Conservation (phyloP, 1,284 basidiomycete species). For the Cryptococcus sp. region DNA sequence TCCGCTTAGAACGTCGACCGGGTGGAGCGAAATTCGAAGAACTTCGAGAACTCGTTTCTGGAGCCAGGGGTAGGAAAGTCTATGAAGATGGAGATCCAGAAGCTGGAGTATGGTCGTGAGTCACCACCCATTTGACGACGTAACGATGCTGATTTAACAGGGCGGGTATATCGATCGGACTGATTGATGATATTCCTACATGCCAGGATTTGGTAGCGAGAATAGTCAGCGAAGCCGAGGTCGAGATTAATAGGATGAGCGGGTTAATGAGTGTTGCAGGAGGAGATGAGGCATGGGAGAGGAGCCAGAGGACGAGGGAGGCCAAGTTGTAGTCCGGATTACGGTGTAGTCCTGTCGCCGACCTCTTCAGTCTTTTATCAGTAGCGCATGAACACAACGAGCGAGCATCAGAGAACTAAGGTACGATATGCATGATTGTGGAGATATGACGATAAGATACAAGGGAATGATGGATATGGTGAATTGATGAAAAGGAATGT, state of each 20-base stretch:
- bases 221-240: slow-evolving; percentile 75
- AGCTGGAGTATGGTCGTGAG: slow-evolving; percentile 72
- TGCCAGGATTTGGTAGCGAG: slow-evolving; percentile 68
- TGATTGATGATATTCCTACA: slow-evolving; percentile 82
- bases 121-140: neutral
- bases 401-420: no score
- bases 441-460: no score
- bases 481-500: no score
- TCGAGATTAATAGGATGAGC: slow-evolving; percentile 58
- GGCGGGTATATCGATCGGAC: slow-evolving; percentile 70
- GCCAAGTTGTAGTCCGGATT: neutral
- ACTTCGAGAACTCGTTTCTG: slow-evolving; percentile 73
- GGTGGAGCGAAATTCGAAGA: slow-evolving; percentile 87
- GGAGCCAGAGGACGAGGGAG: neutral
- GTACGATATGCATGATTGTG: no score
- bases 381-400: no score
- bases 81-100: slow-evolving; percentile 83
- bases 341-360: no score
- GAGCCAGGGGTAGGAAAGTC: slow-evolving; percentile 62
- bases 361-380: no score
- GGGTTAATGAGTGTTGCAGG: slow-evolving; percentile 38
- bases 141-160: slow-evolving; percentile 37
- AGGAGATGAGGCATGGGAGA: slow-evolving; percentile 11
- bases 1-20: slow-evolving; percentile 70
- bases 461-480: no score